A percentile compares a stretch with the other conserved stretches of the same genome.
Conservation (phyloP, 805 yeast genomes). For the Spathaspora sp. region DNA sequence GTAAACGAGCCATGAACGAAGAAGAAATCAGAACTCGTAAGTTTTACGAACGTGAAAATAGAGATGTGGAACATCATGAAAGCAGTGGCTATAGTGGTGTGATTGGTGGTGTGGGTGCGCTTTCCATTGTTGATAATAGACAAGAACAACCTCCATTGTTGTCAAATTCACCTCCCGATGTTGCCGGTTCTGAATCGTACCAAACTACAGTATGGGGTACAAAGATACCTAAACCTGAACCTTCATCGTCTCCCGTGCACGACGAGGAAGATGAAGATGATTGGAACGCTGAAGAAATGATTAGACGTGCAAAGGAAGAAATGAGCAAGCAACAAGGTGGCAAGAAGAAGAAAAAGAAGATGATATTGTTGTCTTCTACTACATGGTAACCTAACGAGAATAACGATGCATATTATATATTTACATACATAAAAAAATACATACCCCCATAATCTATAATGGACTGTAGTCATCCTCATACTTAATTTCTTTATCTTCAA, state of each 20-base stretch:
- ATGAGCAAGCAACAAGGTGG: constrained; percentile 27
- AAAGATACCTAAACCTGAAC: constrained; percentile 40
- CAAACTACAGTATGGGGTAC: constrained; percentile 80
- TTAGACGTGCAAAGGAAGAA: constrained; percentile 49
- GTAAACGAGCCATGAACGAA: constrained; percentile 50
- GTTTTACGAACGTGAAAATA: constrained; percentile 59
- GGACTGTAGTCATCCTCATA: constrained; percentile 12
- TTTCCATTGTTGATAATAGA: constrained; percentile 35
- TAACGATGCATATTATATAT: neutral
- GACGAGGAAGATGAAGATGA: constrained; percentile 36
- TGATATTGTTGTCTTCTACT: constrained; percentile 21
- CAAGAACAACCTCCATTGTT: constrained; percentile 33
- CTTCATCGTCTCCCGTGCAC: constrained; percentile 8
- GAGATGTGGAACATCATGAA: constrained; percentile 13
- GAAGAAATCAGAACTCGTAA: constrained; percentile 56
- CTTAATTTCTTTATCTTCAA: constrained; percentile 5
- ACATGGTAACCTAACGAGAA: neutral
- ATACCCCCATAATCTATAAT: neutral
- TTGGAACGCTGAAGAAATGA: constrained; percentile 49
- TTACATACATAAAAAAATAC: neutral
- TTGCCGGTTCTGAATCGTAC: constrained; percentile 13
- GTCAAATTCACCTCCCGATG: neutral
- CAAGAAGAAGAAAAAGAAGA: constrained; percentile 38
- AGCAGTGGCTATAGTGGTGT: constrained; percentile 10
- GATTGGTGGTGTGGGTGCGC: constrained; percentile 25